A percentile compares a stretch with the other conserved stretches of the same genome.
phyloP scores from a whole-genome alignment of 345 rosid species.

The Citrus sp. region DNA sequence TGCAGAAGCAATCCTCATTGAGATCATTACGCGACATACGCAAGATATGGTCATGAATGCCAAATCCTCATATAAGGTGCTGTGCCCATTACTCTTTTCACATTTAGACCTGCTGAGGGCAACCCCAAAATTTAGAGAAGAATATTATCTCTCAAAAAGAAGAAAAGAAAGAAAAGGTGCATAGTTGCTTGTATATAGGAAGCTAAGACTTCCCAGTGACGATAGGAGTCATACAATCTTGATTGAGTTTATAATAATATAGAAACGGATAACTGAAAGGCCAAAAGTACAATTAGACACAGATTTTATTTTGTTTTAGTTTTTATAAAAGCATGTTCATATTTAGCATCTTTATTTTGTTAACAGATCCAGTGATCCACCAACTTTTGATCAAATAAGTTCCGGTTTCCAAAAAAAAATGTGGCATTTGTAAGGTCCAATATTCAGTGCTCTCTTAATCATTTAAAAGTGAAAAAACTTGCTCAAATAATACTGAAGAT shows the following conservation, averaged over 20 bases:
- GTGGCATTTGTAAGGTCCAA: no score
- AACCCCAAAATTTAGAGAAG: no score
- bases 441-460: no score
- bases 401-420: no score
- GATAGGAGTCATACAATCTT: background rate
- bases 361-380: no score
- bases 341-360: background rate
- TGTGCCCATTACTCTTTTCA: conserved; percentile 15
- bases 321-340: background rate
- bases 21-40: conserved; percentile 17
- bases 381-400: background rate
- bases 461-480: no score
- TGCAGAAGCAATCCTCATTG: conserved; percentile 16
- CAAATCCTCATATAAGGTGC: conserved; percentile 5
- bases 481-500: no score
- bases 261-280: no score
- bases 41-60: conserved; percentile 17
- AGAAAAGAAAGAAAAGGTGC: no score
- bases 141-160: background rate
- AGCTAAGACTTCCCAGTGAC: no score
- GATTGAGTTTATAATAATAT: no score
- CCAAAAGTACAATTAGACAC: background rate
- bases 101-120: background rate
- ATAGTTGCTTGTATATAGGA: background rate
- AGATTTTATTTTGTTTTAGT: background rate